Evolutionary conservation across 306 rosid genomes (phyloP).

Genomic region (Quillaja saponaria): DNA sequence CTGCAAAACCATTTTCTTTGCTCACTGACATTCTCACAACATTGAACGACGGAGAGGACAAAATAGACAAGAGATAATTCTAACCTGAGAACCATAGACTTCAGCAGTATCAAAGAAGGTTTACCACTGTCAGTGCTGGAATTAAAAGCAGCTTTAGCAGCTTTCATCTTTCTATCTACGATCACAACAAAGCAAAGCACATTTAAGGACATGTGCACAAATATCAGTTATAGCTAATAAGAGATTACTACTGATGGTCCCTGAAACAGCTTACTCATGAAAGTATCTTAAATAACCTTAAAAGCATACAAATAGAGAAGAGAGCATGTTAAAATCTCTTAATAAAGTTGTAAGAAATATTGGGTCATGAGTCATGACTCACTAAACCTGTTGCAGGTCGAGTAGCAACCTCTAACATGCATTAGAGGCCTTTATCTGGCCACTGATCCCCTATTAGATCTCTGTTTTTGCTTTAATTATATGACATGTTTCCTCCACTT

Average conservation of each 20-base stretch:
- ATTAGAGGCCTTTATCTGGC: not conserved
- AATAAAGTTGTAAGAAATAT: too few relatives aligned
- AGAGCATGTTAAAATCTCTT: too few relatives aligned
- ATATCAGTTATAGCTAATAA: too few relatives aligned
- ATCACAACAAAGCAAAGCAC: slow-evolving; percentile 25
- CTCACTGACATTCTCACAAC: slow-evolving; percentile 12
- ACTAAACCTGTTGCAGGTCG: not conserved
- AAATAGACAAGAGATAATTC: slow-evolving; percentile 23
- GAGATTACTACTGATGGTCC: too few relatives aligned
- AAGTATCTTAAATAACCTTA: too few relatives aligned
- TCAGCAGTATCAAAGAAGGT: slow-evolving; percentile 94
- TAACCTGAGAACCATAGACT: slow-evolving; percentile 84
- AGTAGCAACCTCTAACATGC: not conserved
- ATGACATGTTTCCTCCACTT: slow-evolving; percentile 1
- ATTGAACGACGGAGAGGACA: slow-evolving; percentile 21
- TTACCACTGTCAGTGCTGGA: slow-evolving; percentile 65
- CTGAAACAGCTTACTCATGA: too few relatives aligned
- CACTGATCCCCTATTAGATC: not conserved
- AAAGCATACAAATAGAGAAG: too few relatives aligned
- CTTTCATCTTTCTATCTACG: slow-evolving; percentile 79
- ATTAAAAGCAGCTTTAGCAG: slow-evolving; percentile 74
- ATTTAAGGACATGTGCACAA: slow-evolving; percentile 1
- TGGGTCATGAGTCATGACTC: too few relatives aligned
- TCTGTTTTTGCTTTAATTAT: not conserved
- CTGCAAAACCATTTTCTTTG: slow-evolving; percentile 37